Evolutionary conservation across 2,329 filamentous ascomycete species (phyloP).

Genomic region (Tolypocladium album): DNA sequence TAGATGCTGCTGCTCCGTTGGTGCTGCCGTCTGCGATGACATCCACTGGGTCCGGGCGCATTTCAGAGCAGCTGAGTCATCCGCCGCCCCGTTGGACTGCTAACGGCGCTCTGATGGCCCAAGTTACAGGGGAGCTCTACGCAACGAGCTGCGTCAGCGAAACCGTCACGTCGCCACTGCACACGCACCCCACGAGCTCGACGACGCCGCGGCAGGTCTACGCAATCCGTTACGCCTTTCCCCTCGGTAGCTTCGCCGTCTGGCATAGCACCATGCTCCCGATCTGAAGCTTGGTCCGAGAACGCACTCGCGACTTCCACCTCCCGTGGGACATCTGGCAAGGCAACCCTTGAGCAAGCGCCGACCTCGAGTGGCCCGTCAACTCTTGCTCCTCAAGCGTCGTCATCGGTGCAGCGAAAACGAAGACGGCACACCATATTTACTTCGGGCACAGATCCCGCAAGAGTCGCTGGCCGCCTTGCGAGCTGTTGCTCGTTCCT

Average conservation of each 20-base stretch:
- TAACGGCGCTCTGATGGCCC: not conserved
- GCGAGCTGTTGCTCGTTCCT: not conserved
- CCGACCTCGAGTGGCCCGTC: not conserved
- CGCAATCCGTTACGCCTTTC: not conserved
- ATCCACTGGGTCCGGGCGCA: too few relatives aligned
- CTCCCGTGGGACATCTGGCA: not conserved
- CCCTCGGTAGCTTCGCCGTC: not conserved
- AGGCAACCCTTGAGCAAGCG: not conserved
- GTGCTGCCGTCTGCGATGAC: too few relatives aligned
- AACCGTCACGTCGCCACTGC: not conserved
- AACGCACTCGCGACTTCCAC: not conserved
- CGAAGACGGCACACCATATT: not conserved
- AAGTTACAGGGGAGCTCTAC: not conserved
- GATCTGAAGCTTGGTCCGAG: not conserved
- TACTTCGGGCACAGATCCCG: not conserved
- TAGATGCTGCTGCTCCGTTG: too few relatives aligned
- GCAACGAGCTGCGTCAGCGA: not conserved
- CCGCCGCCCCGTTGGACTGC: not conserved
- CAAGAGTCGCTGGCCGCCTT: not conserved
- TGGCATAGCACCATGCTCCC: not conserved
- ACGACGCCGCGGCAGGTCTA: not conserved
- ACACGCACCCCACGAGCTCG: not conserved
- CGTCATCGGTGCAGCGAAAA: not conserved
- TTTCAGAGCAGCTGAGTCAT: too few relatives aligned
- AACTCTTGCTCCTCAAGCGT: not conserved